These are phyloP conservation scores for Scheffersomyces amazonensis DNA, from an alignment of 805 yeast species.

Conservation along the genomic window DNA sequence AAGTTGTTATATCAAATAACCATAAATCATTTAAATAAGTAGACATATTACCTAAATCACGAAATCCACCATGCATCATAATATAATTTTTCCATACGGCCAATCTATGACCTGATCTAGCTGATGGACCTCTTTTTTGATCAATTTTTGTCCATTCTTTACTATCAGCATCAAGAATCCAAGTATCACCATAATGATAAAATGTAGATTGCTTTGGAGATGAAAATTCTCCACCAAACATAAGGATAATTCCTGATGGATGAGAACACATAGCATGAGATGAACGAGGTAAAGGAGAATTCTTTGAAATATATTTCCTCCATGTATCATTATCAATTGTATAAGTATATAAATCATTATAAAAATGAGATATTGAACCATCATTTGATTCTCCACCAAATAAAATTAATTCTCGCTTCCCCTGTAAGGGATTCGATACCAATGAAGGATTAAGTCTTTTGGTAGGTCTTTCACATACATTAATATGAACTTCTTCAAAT, in stretches of 20 bases:
- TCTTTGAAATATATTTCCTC: constrained; percentile 76
- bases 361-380: constrained; percentile 58
- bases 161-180: constrained; percentile 81
- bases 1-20: constrained; percentile 86
- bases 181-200: constrained; percentile 94
- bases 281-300: constrained; percentile 88
- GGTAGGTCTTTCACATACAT: constrained; percentile 56
- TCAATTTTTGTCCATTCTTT: constrained; percentile 93
- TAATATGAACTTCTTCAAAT: constrained; percentile 68
- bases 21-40: constrained; percentile 84
- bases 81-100: constrained; percentile 89
- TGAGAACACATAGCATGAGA: constrained; percentile 93
- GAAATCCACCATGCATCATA: constrained; percentile 85
- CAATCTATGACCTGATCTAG: constrained; percentile 91
- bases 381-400: constrained; percentile 86
- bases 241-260: constrained; percentile 78
- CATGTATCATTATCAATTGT: constrained; percentile 76
- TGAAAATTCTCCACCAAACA: constrained; percentile 97
- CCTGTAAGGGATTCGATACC: constrained; percentile 71
- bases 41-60: constrained; percentile 83
- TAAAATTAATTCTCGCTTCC: constrained; percentile 71
- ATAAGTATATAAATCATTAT: constrained; percentile 76
- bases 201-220: constrained; percentile 94
- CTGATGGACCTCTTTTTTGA: constrained; percentile 63
- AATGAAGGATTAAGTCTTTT: constrained; percentile 72